Conservation (phyloP, 2,329 filamentous ascomycete species). For the Sporothrix schenckii region DNA sequence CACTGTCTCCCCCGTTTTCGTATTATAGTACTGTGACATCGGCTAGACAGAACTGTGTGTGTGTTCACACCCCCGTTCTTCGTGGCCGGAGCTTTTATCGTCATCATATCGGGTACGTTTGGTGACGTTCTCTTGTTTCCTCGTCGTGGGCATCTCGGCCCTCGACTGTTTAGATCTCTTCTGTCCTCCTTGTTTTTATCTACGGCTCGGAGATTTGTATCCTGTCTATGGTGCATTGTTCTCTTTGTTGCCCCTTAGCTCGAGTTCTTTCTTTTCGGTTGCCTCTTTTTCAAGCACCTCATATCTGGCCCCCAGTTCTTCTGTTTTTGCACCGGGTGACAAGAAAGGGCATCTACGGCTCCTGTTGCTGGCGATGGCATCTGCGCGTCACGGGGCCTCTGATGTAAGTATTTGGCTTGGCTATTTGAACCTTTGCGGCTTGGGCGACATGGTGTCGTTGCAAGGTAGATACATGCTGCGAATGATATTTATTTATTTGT, state of each 20-base stretch:
- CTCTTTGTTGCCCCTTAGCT: neutral
- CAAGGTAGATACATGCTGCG: neutral
- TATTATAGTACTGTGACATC: constrained; percentile 3
- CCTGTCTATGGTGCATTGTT: neutral
- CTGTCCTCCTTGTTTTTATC: neutral
- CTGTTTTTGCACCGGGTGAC: neutral
- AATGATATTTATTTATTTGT: neutral
- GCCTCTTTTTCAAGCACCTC: neutral
- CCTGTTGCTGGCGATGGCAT: neutral
- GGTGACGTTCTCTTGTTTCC: neutral
- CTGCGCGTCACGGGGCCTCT: neutral
- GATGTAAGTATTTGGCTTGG: neutral
- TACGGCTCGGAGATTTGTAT: neutral
- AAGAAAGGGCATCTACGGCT: neutral
- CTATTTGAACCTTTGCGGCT: too few species aligned
- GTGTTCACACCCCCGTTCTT: neutral
- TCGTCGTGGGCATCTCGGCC: neutral
- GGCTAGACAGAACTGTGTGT: neutral
- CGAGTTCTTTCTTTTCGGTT: neutral
- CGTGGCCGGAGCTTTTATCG: constrained; percentile 7
- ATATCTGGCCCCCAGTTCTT: neutral
- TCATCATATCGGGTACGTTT: neutral
- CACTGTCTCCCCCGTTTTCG: neutral
- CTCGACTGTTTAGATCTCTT: neutral
- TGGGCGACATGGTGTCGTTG: neutral